A percentile compares a stretch with the other conserved stretches of the same genome.
phyloP scores from a whole-genome alignment of 2,329 filamentous ascomycete genomes.

The Aspergillus spinulosporus region DNA sequence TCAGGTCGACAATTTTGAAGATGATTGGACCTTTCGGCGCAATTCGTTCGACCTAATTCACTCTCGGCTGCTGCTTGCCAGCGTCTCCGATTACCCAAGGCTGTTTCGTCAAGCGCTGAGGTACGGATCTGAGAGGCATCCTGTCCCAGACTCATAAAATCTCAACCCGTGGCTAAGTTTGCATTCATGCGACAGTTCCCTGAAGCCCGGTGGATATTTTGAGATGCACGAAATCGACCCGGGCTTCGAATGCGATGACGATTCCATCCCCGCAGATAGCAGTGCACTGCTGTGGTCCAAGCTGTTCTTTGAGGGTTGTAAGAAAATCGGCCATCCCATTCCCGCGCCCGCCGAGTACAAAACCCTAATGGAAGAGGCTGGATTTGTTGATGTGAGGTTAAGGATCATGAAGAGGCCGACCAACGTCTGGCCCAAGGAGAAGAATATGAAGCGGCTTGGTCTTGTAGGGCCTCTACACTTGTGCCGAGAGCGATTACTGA shows the following conservation, averaged over 20 bases:
- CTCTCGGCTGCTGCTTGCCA: not conserved
- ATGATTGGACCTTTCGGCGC: not conserved
- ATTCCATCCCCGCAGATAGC: not conserved
- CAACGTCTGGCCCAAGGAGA: constrained; percentile 4
- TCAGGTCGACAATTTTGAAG: constrained; percentile 3
- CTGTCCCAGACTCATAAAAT: no score
- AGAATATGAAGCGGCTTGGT: not conserved
- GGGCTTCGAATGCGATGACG: constrained; percentile 3
- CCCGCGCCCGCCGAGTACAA: constrained; percentile 1
- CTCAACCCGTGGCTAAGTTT: no score
- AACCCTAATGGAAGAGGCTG: constrained; percentile 3
- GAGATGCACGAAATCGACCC: constrained; percentile 1
- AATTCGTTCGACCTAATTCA: constrained; percentile 8
- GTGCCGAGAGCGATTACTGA: not conserved
- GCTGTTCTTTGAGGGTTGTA: constrained; percentile 3
- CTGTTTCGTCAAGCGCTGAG: not conserved
- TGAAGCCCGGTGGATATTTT: not conserved
- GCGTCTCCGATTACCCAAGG: not conserved
- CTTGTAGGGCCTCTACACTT: not conserved
- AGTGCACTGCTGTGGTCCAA: constrained; percentile 1
- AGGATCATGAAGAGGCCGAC: not conserved
- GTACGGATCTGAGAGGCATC: not conserved
- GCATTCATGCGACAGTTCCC: not conserved
- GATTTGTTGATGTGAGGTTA: not conserved
- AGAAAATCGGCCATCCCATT: not conserved